Percentiles rank a stretch among this genome's conserved stretches.
These are phyloP conservation scores for Ocimum tenuiflorum DNA, from an alignment of 257 asterid genomes.

Conservation along the genomic window DNA sequence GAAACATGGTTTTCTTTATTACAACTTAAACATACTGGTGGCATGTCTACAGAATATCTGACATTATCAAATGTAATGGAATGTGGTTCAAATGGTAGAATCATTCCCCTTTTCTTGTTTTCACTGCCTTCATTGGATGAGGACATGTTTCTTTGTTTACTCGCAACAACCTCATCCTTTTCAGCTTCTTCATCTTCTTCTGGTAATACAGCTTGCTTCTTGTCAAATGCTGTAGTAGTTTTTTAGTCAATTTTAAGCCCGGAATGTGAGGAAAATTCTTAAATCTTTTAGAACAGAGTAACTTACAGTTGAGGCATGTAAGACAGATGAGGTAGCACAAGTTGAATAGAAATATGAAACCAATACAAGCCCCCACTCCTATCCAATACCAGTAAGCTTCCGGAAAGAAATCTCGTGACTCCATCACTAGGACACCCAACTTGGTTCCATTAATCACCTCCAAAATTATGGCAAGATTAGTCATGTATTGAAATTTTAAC, in stretches of 20 bases:
- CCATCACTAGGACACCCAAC: constrained; percentile 29
- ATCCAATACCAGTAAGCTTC: constrained; percentile 41
- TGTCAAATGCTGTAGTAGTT: constrained; percentile 35
- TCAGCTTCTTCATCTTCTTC: constrained; percentile 26
- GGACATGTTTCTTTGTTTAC: not conserved
- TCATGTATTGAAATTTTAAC: not conserved
- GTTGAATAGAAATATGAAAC: constrained; percentile 30
- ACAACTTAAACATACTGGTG: constrained; percentile 27
- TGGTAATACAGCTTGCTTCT: constrained; percentile 39
- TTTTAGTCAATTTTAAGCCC: not conserved
- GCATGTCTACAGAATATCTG: constrained; percentile 51
- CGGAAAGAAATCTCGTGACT: constrained; percentile 31
- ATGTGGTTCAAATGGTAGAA: constrained; percentile 51
- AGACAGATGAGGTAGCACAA: constrained; percentile 17
- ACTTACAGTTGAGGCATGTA: constrained; percentile 33
- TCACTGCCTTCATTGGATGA: constrained; percentile 19
- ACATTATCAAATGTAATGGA: constrained; percentile 44
- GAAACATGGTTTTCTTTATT: not conserved
- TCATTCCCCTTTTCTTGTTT: constrained; percentile 37
- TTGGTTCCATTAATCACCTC: constrained; percentile 21
- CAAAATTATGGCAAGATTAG: not conserved
- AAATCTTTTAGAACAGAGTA: not conserved
- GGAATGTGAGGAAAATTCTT: not conserved
- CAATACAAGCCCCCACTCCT: constrained; percentile 29
- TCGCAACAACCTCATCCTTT: too few relatives aligned